Base-by-base conservation (phyloP, 352 stramenopile genomes). In the Albugo laibachii region DNA sequence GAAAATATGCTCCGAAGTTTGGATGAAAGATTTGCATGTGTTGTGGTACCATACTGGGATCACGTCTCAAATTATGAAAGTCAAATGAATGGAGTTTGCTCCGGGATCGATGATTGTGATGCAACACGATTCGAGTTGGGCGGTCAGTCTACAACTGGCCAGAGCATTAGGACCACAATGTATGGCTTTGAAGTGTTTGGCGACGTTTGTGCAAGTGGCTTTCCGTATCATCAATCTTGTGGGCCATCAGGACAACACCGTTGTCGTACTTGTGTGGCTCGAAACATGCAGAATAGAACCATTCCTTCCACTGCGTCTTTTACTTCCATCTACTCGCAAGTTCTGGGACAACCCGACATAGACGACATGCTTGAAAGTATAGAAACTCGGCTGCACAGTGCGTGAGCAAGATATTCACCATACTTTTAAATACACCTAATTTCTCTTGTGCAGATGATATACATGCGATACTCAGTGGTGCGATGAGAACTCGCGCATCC, bases 31-130 rank as follows among this genome's bases (percentile, higher is more conserved):
- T 88, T 66, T 49, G 71, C 66, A 13, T 84, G 69, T 39, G 34
- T 88, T 19, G 85, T 70, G 20, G 60, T 84, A 18, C 73, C 76
- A 18, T 88, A 86, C 56, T 88, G 71, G 70, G 66, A 88, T 57
- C 78, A 77, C 47, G 83, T 78, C 37, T 55, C 67, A 0, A 73
- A 83, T 54, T 83, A 66, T 44, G 72, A 69, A 12, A 69, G 63
- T 39, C 52, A 60, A 8, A 42, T 65, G 8, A 19, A 54, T 0
- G 50, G 52, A n/a, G 13, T 45, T 13, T 84, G 72, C 47, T 53
- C 50, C 11, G 62, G 53, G 0, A 58, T 83, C 14, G 55, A 78
- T 45, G 48, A 59, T 46, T 88, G 72, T 47, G 81, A 72, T 37
- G 57, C 50, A 11, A 79, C 85, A 21, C 41, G 83, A n/a, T 61